Conservation (phyloP, 179 eudicot species). For the Pouteria campechiana region DNA sequence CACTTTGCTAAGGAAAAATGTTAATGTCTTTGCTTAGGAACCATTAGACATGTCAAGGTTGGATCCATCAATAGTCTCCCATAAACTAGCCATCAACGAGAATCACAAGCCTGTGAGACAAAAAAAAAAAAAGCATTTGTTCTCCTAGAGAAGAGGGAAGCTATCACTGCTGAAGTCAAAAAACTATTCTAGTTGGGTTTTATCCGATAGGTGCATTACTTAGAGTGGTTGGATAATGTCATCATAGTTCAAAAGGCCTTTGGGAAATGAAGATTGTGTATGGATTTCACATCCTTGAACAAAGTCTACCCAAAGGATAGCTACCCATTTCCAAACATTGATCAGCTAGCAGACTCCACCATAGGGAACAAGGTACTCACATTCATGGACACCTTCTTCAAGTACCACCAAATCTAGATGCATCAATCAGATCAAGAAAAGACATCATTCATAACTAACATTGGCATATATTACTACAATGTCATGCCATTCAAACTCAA, state of each 20-base stretch:
- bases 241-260: not conserved
- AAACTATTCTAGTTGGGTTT: not conserved
- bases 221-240: not conserved
- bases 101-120: not conserved
- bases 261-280: not conserved
- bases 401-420: not conserved
- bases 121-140: too few species aligned
- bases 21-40: not conserved
- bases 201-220: not conserved
- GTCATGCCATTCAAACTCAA: too few species aligned
- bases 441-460: not conserved
- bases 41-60: not conserved
- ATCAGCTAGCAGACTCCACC: not conserved
- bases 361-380: not conserved
- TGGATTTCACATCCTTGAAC: not conserved
- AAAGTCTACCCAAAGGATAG: not conserved
- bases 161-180: not conserved
- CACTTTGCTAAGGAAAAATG: too few species aligned
- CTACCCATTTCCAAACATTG: not conserved
- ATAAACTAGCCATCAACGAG: not conserved
- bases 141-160: not conserved
- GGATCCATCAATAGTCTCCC: not conserved
- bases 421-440: not conserved
- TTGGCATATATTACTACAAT: too few species aligned
- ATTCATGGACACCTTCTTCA: not conserved